Base-by-base conservation (phyloP, 441 rosid genomes). In the Brassica hybrid region DNA sequence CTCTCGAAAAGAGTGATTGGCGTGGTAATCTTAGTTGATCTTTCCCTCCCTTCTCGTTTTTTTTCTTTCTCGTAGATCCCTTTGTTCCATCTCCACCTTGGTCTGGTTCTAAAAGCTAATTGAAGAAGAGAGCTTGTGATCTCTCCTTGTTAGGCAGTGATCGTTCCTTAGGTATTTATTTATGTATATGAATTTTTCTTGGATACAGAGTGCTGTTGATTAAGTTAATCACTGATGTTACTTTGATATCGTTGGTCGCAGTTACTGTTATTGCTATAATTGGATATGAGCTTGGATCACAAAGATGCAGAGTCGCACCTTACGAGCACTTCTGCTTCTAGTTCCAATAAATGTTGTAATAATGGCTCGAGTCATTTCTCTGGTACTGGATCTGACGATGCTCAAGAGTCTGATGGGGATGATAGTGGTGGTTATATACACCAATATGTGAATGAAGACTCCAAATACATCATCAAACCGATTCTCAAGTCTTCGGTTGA, bases 11-110 rank as follows among this genome's bases (percentile, higher is more conserved):
- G 79, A 61, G 97, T 76, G 94, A 92, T 89, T 85, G 98, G 81
- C 97, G 96, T 87, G 97, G 95, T 86, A 91, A 90, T 86, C 94
- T 90, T 85, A 88, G 97, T 89, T 92, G 81, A 90, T 89, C 27
- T 75, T 67, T 58, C 56, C 3, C 16, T 30, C 43, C 6, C 6
- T 59, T 48, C n/a, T 57, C 32, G 7, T 74, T 67, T 50, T 3
- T 63, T 3, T 61, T 65, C 21, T 10, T 17, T 61, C 65, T 36
- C 71, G 18, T 66, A 6, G 57, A 63, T 63, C 67, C 54, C 61
- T 34, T 7, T 63, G n/a, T 18, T 21, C 14, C 19, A 0, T 66
- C 18, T 41, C 3, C 67, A n/a, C 59, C 56, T 30, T 71, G 13
- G 69, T 71, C 38, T 76, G 36, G 11, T 43, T 69, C n/a, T 50